Evolutionary conservation across 2,329 filamentous ascomycete species (phyloP).

Genomic region (Xylaria sp.): DNA sequence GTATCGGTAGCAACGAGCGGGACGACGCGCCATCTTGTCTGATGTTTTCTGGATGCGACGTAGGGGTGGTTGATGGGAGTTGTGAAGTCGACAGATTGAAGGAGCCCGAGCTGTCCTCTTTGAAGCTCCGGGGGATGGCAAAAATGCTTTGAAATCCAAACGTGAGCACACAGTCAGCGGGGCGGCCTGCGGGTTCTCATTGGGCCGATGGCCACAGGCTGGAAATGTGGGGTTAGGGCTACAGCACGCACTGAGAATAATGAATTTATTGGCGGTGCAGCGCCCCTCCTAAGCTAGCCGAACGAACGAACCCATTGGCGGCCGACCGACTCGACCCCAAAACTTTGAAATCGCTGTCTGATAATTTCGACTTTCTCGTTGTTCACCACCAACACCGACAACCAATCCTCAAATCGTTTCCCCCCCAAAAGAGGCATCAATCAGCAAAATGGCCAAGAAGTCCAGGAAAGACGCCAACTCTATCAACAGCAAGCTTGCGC

Average conservation of each 20-base stretch:
- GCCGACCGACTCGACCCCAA: too few species aligned
- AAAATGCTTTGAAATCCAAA: conserved; percentile 63
- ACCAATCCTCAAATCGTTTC: conserved; percentile 1
- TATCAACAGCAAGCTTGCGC: conserved; percentile 53
- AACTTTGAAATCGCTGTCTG: background rate
- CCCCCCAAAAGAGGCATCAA: conserved; percentile 35
- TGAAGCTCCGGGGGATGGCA: conserved; percentile 38
- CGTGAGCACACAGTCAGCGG: conserved; percentile 38
- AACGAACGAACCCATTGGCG: conserved; percentile 5
- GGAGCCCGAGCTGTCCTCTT: conserved; percentile 40
- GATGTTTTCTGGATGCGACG: conserved; percentile 54
- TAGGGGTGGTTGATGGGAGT: conserved; percentile 44
- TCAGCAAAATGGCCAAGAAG: conserved; percentile 70
- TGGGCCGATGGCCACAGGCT: conserved; percentile 22
- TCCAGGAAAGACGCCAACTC: conserved; percentile 88
- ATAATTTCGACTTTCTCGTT: conserved; percentile 2
- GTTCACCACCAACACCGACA: conserved; percentile 19
- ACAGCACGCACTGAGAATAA: conserved; percentile 27
- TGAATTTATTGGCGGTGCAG: conserved; percentile 19
- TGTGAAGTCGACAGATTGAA: conserved; percentile 40
- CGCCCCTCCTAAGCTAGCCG: conserved; percentile 11
- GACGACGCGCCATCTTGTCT: conserved; percentile 98
- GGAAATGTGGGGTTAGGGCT: conserved; percentile 48
- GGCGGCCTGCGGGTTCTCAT: conserved; percentile 20
- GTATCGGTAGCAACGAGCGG: conserved; percentile 99